Evolutionary conservation across 108 stramenopile species (phyloP), one percentile per base, ranked within the genome.

Genomic region (Epipyxis sp.): DNA sequence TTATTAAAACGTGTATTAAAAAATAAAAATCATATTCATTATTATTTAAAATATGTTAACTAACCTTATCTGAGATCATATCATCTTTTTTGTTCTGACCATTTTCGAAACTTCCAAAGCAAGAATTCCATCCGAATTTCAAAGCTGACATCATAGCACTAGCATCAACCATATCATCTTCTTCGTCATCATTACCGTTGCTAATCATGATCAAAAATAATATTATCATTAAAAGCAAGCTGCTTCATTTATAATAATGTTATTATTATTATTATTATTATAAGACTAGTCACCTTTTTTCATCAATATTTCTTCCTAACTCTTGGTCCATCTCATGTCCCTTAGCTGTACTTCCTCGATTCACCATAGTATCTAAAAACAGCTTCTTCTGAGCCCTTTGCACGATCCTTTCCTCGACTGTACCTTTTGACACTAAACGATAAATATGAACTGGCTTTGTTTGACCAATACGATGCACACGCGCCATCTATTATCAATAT

Each of bases 321-420:
- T n/a, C n/a, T n/a, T 65, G 30, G 43, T 74, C 71, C 71, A 74
- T 13, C 34, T 13, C 71, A 29, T 13, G 25, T 6, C 10, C 71
- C 27, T 6, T 10, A 27, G 46, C 3, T 29, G 71, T 74, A 39
- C 13, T 35, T 3, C 71, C 71, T 43, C 71, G 71, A 39, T 74
- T 97, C 39, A 99, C 97, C 39, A 96, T 96, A 30, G 98, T 96
- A 80, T 99, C 98, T 44, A 99, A 87, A 83, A 97, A 99, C 16
- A 99, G 91, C 87, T 99, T 99, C 39, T 92, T 87, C 80, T 99
- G 96, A 0, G 98, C 98, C 35, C 98, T 88, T 83, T 99, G 96
- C 34, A 97, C 95, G 62, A 98, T 97, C 86, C 96, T 97, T 42
- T 78, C 69, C 40, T 86, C 85, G 34, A 86, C 78, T 27, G 41